A percentile compares a stretch with the other conserved stretches of the same genome.
Conservation (phyloP, 495 filamentous ascomycete species). For the Daldinia concentrica region DNA sequence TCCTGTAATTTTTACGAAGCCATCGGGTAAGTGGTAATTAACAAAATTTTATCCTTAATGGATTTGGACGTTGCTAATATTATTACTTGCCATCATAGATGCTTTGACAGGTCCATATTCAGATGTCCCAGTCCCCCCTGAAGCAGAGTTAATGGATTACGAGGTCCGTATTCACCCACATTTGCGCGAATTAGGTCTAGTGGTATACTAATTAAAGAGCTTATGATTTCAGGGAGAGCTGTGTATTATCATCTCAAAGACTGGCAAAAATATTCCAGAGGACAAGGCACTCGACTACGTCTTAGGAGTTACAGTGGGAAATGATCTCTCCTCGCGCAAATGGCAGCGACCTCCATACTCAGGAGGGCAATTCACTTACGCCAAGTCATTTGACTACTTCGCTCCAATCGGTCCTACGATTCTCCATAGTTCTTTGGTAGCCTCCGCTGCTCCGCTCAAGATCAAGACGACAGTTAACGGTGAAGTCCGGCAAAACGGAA, state of each 20-base stretch:
- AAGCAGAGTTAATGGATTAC: slow-evolving; percentile 18
- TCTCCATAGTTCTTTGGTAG: slow-evolving; percentile 48
- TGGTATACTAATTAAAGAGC: neutral
- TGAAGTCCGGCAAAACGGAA: slow-evolving; percentile 38
- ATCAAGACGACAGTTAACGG: slow-evolving; percentile 43
- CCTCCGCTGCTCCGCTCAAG: slow-evolving; percentile 9
- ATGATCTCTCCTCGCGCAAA: slow-evolving; percentile 44
- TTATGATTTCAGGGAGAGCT: slow-evolving; percentile 4
- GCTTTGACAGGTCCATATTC: slow-evolving; percentile 17
- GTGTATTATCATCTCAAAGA: slow-evolving; percentile 31
- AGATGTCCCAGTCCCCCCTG: slow-evolving; percentile 9
- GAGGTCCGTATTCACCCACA: slow-evolving; percentile 3
- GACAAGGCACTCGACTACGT: slow-evolving; percentile 46
- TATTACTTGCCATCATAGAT: neutral
- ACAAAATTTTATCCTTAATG: neutral
- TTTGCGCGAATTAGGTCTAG: too few species aligned
- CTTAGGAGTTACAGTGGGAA: slow-evolving; percentile 45
- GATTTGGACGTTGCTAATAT: neutral
- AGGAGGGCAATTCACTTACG: slow-evolving; percentile 49
- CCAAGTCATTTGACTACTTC: slow-evolving; percentile 52
- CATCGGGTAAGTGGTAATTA: neutral
- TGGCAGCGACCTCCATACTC: slow-evolving; percentile 47
- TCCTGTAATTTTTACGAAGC: slow-evolving; percentile 22
- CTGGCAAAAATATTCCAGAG: slow-evolving; percentile 49
- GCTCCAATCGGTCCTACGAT: slow-evolving; percentile 59